Evolutionary conservation across 176 grass and related monocot genomes (phyloP), one percentile per base, ranked within the genome.

Genomic region (Poa annua): DNA sequence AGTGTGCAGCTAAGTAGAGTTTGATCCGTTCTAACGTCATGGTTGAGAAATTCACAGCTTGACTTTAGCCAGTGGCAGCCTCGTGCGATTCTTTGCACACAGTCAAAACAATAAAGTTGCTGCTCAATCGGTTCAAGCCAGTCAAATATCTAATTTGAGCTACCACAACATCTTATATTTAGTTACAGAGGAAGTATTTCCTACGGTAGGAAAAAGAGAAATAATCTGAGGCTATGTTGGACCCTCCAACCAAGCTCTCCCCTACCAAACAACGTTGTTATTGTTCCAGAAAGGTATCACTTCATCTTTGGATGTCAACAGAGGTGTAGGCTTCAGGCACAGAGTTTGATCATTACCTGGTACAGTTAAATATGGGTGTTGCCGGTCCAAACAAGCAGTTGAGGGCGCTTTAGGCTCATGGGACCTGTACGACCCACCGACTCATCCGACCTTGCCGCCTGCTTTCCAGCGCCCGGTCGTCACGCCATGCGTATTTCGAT

Each of bases 361-460:
- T 32, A 74, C 71, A 33, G 71, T 50, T 52, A 20, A 33, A 20
- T 33, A 32, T 49, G 13, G 25, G 47, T 20, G 71, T 19, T 52
- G 47, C 47, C 24, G 71, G 71, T 52, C 71, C 47, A 74, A 74
- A 15, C 47, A 74, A 19, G 71, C 47, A 34, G 71, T 51, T 25
- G 25, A 34, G 47, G 52, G 15, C 71, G 8, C 71, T 74, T 74
- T 74, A 11, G 15, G 71, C 25, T 74, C 71, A 10, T 74, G 71
- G 25, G 71, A 20, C 25, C 25, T 19, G 8, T 52, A 51, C 71
- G 71, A 74, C 8, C 70, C 70, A 73, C 44, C 42, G 70, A 73
- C 70, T 48, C 47, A 3, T 15, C 8, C 4, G 16, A 11, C 25
- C 25, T 12, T 64, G 6, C 71, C 47, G 45, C 25, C 25, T 52